These are phyloP conservation scores for Aspergillus heteromorphus DNA, from an alignment of 495 filamentous ascomycete species.

Conservation along the genomic window DNA sequence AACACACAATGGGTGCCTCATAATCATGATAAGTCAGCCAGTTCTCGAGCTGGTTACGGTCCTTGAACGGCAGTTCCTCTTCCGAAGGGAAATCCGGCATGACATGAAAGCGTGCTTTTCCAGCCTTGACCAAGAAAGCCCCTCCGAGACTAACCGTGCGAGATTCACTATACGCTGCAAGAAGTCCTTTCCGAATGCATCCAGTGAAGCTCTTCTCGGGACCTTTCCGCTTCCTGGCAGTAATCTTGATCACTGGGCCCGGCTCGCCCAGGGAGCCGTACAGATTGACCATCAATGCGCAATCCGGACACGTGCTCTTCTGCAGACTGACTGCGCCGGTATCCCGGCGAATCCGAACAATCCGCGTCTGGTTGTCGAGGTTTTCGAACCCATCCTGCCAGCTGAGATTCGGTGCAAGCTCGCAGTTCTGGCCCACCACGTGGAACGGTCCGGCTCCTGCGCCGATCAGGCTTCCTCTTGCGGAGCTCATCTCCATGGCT, in stretches of 20 bases:
- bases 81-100: constrained; percentile 39
- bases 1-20: constrained; percentile 30
- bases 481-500: constrained; percentile 27
- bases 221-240: constrained; percentile 22
- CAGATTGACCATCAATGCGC: constrained; percentile 36
- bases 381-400: constrained; percentile 8
- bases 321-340: not conserved
- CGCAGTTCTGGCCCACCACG: constrained; percentile 31
- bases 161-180: constrained; percentile 20
- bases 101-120: constrained; percentile 34
- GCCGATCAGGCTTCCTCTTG: constrained; percentile 25
- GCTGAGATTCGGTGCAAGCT: constrained; percentile 33
- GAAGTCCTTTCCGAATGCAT: constrained; percentile 24
- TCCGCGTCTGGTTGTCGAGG: constrained; percentile 14
- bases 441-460: constrained; percentile 39
- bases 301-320: constrained; percentile 19
- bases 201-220: constrained; percentile 26
- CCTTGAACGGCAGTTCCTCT: constrained; percentile 20
- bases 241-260: constrained; percentile 30
- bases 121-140: constrained; percentile 29
- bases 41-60: constrained; percentile 16
- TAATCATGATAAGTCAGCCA: constrained; percentile 36
- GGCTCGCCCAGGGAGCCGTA: constrained; percentile 26
- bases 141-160: constrained; percentile 31
- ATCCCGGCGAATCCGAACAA: not conserved